Base-by-base conservation (phyloP, 164 flowering plant species). In the Dillenia turbinata region DNA sequence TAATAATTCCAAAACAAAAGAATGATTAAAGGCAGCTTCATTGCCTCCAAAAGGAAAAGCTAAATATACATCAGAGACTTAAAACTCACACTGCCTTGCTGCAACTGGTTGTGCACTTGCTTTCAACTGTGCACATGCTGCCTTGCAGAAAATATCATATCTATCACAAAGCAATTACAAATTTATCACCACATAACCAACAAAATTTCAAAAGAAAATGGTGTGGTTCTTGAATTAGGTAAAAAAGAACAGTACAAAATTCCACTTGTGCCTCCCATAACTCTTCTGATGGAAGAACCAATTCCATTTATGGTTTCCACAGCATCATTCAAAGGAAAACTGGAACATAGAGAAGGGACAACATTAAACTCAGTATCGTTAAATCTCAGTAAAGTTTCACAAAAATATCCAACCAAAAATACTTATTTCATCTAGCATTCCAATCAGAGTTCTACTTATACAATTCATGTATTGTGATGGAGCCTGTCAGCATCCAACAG, bases 231-330 rank as follows among this genome's bases (percentile, higher is more conserved):
- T 33, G 53, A 15, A 47, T 13, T 17, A 62, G 62, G 26, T 2
- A 9, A 9, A n/a, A 51, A 44, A 63, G 44, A 54, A 52, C 19
- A 26, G 43, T 87, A 94, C 97, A 94, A 57, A 77, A 90, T 85
- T 51, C 98, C 98, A 76, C 98, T 94, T 54, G 97, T 90, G 71
- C 98, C 97, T 70, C 98, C 98, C 98, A 90, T 94, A 44, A 83
- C 90, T 81, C 90, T 82, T 71, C 84, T 70, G 62, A 89, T 74
- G 60, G 98, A 86, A 62, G 83, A 70, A 70, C 89, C 93, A 69
- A 94, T 89, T 71, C 86, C 93, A 64, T 80, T 82, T 55, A 90
- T 74, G 26, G 98, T 94, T 73, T 90, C 96, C 43, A 84, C 88
- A 73, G 90, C 86, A 78, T 94, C 96, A 81, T 94, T 94, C 65